phyloP scores from a whole-genome alignment of 1,284 basidiomycete species.

The Entoloma clypeatum region DNA sequence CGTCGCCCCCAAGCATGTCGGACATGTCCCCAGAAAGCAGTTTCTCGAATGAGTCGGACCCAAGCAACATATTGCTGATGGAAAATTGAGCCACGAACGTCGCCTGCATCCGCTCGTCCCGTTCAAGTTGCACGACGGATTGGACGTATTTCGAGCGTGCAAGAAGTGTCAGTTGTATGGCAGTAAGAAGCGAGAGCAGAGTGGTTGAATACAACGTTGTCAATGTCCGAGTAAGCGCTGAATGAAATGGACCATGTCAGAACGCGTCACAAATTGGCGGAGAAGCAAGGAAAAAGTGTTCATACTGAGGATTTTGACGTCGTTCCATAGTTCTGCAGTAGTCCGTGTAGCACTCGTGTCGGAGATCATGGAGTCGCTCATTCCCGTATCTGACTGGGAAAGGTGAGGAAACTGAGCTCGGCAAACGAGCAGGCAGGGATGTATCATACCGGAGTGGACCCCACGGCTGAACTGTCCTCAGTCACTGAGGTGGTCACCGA shows the following conservation, averaged over 20 bases:
- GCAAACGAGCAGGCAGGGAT: background rate
- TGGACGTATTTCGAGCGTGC: constrained; percentile 80
- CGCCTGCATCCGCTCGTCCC: constrained; percentile 56
- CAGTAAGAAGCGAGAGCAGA: constrained; percentile 77
- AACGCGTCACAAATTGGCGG: background rate
- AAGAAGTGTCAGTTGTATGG: constrained; percentile 79
- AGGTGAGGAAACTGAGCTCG: background rate
- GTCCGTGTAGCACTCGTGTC: constrained; percentile 36
- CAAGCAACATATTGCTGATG: constrained; percentile 30
- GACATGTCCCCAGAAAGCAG: constrained; percentile 19
- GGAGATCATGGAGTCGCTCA: constrained; percentile 26
- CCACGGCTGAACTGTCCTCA: constrained; percentile 21
- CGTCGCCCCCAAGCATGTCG: constrained; percentile 10
- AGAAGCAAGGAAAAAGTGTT: constrained; percentile 10
- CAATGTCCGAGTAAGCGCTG: constrained; percentile 83
- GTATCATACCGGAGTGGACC: constrained; percentile 22
- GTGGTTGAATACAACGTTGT: constrained; percentile 81
- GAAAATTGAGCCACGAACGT: constrained; percentile 38
- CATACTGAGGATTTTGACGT: constrained; percentile 78
- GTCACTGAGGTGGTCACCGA: constrained; percentile 34
- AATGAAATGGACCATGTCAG: background rate
- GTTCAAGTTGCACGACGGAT: constrained; percentile 62
- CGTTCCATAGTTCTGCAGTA: constrained; percentile 77
- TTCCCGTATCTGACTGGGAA: constrained; percentile 29
- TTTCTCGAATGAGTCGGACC: constrained; percentile 24